Conservation (phyloP, 1,284 basidiomycete species). For the Cryptococcus amylolentus region DNA sequence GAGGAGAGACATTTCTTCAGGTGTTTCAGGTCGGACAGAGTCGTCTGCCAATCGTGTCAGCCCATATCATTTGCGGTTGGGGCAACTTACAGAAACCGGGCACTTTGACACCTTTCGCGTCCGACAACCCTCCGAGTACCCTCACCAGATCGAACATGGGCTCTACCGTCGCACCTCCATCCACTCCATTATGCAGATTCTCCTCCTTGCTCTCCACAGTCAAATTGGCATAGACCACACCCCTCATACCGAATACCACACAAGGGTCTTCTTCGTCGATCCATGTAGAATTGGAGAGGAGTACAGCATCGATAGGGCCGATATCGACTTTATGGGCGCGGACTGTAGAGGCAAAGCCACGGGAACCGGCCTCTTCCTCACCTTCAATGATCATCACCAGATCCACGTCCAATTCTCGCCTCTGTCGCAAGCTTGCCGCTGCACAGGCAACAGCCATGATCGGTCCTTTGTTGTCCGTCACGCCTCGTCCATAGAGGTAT, state of each 20-base stretch:
- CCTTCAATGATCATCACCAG: conserved; percentile 90
- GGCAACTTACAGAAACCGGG: conserved; percentile 74
- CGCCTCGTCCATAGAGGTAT: conserved; percentile 89
- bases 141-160: conserved; percentile 93
- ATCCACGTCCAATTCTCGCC: conserved; percentile 74
- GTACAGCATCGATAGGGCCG: conserved; percentile 77
- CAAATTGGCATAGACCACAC: conserved; percentile 62
- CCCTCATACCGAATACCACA: conserved; percentile 89
- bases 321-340: conserved; percentile 68
- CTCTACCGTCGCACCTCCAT: conserved; percentile 81
- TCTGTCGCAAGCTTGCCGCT: conserved; percentile 70
- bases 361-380: conserved; percentile 89
- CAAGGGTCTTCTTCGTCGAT: conserved; percentile 91
- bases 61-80: not conserved
- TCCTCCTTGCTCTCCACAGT: conserved; percentile 60
- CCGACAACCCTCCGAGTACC: conserved; percentile 68
- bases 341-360: conserved; percentile 76
- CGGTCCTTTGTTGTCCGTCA: conserved; percentile 89
- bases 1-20: conserved; percentile 66
- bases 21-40: conserved; percentile 62
- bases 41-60: conserved; percentile 58
- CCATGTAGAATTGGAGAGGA: conserved; percentile 92
- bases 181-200: conserved; percentile 62
- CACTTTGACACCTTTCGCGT: conserved; percentile 63
- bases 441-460: conserved; percentile 88